A percentile compares a stretch with the other conserved stretches of the same genome.
phyloP scores from a whole-genome alignment of 805 yeast genomes.

The Cyberlindnera lachancei region DNA sequence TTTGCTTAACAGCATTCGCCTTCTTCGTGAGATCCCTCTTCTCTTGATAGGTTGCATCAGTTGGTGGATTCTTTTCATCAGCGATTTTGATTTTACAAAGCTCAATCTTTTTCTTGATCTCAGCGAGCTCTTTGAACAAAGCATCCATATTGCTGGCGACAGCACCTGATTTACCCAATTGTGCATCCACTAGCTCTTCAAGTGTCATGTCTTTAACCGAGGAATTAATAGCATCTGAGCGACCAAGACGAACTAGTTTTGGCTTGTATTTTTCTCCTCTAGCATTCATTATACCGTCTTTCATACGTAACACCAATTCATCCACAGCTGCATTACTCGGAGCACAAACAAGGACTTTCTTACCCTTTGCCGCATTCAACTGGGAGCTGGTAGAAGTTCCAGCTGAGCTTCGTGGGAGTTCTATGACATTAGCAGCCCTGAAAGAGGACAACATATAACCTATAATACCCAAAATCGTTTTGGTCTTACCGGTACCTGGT shows the following conservation, averaged over 20 bases:
- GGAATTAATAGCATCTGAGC: slow-evolving; percentile 79
- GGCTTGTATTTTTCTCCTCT: slow-evolving; percentile 51
- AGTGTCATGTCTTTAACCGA: slow-evolving; percentile 77
- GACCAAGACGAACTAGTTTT: slow-evolving; percentile 76
- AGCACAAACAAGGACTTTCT: slow-evolving; percentile 83
- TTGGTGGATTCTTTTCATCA: slow-evolving; percentile 26
- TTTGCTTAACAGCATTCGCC: slow-evolving; percentile 63
- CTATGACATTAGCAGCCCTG: slow-evolving; percentile 23
- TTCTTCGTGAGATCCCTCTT: slow-evolving; percentile 50
- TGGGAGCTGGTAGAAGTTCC: neutral
- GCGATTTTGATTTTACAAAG: slow-evolving; percentile 21
- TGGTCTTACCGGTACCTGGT: slow-evolving; percentile 99
- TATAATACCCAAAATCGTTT: slow-evolving; percentile 86
- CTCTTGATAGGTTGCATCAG: slow-evolving; percentile 40
- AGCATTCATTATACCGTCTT: slow-evolving; percentile 57
- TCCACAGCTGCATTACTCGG: slow-evolving; percentile 99
- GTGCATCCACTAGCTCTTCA: slow-evolving; percentile 73
- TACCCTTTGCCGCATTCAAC: slow-evolving; percentile 20
- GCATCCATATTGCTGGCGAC: slow-evolving; percentile 35
- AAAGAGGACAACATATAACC: slow-evolving; percentile 59
- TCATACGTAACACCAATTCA: slow-evolving; percentile 79
- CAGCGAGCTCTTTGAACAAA: slow-evolving; percentile 40
- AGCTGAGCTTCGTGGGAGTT: slow-evolving; percentile 22
- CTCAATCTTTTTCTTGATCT: slow-evolving; percentile 8
- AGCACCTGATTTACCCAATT: slow-evolving; percentile 13